Evolutionary conservation across 1,284 basidiomycete species (phyloP).

Genomic region (Sutorius eximius): DNA sequence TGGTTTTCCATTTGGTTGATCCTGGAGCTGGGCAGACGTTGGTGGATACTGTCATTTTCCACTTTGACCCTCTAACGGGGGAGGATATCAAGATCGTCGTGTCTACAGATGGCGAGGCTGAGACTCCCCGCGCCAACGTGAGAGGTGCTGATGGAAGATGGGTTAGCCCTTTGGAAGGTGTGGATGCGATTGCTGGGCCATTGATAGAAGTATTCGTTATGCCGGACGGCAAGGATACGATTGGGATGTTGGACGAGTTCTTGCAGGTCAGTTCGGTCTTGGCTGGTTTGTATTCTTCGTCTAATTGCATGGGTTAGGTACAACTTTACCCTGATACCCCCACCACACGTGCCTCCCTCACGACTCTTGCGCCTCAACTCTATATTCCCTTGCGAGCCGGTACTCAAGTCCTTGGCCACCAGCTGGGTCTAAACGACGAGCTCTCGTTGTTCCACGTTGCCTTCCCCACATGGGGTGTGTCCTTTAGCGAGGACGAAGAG

Average conservation of each 20-base stretch:
- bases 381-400: conserved; percentile 58
- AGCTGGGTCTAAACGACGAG: conserved; percentile 44
- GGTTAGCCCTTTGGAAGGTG: conserved; percentile 46
- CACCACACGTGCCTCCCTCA: conserved; percentile 43
- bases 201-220: conserved; percentile 60
- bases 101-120: conserved; percentile 6
- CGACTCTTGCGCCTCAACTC: conserved; percentile 42
- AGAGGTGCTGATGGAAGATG: conserved; percentile 11
- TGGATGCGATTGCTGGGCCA: conserved; percentile 58
- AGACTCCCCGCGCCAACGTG: conserved; percentile 3
- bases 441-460: conserved; percentile 52
- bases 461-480: conserved; percentile 65
- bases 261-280: conserved; percentile 46
- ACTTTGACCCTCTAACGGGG: conserved; percentile 79
- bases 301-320: conserved; percentile 38
- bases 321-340: conserved; percentile 65
- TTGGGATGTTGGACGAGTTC: conserved; percentile 68
- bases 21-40: conserved; percentile 32
- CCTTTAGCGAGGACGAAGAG: conserved; percentile 54
- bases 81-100: conserved; percentile 43
- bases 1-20: conserved; percentile 13
- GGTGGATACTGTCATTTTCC: conserved; percentile 73
- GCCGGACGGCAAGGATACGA: conserved; percentile 43
- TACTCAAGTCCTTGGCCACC: conserved; percentile 56
- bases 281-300: background rate